Evolutionary conservation across 139 green algal genomes (phyloP).

Genomic region (Zygnema cylindricum): DNA sequence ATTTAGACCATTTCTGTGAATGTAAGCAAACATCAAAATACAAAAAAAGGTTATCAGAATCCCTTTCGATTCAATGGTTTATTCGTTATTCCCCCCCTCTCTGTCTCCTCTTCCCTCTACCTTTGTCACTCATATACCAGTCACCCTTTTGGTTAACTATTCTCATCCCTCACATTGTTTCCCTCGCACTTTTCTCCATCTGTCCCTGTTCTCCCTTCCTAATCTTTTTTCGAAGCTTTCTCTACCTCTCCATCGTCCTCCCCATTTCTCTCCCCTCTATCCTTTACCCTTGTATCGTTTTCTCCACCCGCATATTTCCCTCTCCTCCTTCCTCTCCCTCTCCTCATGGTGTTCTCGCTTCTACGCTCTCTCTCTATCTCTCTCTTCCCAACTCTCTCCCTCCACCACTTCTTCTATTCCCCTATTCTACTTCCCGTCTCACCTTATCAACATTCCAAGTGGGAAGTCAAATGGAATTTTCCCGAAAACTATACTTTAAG

Average conservation of each 20-base stretch:
- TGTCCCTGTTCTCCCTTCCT: not conserved
- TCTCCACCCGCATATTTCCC: not conserved
- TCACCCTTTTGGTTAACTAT: no score
- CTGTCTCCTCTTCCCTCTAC: no score
- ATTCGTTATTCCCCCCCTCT: no score
- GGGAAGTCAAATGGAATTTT: slow-evolving; percentile 12
- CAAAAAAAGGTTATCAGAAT: not conserved
- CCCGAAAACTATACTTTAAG: not conserved
- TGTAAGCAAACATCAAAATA: not conserved
- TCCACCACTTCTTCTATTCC: not conserved
- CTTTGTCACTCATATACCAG: no score
- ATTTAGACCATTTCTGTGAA: slow-evolving; percentile 32
- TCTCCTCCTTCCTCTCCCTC: no score
- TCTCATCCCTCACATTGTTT: not conserved
- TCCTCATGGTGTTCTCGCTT: not conserved
- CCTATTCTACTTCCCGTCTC: not conserved
- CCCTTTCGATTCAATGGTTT: no score
- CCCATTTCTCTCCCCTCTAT: not conserved
- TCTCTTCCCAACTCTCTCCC: not conserved
- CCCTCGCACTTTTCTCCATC: not conserved
- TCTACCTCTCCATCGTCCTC: not conserved
- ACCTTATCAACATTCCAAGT: slow-evolving; percentile 13
- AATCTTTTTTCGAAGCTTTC: not conserved
- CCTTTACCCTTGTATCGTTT: not conserved
- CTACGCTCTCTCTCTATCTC: not conserved